These are phyloP conservation scores for Leishmania amazonensis DNA, from an alignment of 208 protist species.

Conservation along the genomic window DNA sequence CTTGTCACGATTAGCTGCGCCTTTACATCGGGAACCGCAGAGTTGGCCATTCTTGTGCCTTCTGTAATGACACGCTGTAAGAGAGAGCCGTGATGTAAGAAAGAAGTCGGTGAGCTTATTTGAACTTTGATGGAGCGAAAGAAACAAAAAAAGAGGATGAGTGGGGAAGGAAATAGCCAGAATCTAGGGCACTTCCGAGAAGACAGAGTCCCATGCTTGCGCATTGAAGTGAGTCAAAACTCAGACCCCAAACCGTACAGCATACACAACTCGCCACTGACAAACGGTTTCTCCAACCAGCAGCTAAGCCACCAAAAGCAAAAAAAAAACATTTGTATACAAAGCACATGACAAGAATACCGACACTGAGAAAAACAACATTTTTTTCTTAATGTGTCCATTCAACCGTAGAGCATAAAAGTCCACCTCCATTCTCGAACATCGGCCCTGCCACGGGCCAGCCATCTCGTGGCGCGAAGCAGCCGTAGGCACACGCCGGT, in stretches of 20 bases:
- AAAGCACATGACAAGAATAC: slow-evolving; percentile 7
- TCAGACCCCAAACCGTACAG: not conserved
- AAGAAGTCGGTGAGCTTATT: not conserved
- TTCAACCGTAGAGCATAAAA: not conserved
- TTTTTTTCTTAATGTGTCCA: not conserved
- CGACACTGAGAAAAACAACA: not conserved
- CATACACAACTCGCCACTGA: not conserved
- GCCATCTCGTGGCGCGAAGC: too few relatives aligned
- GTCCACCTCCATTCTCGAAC: not conserved
- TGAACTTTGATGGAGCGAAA: not conserved
- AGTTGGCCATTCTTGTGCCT: slow-evolving; percentile 4
- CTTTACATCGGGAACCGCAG: slow-evolving; percentile 1
- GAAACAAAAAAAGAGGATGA: not conserved
- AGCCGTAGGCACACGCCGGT: too few relatives aligned
- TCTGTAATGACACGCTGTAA: not conserved
- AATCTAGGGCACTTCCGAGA: not conserved
- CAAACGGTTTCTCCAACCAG: not conserved
- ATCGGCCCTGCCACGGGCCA: too few relatives aligned
- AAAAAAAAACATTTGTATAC: slow-evolving; percentile 5
- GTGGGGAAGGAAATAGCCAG: not conserved
- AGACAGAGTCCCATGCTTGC: not conserved
- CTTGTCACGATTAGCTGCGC: slow-evolving; percentile 23
- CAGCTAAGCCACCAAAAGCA: not conserved
- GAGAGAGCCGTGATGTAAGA: not conserved
- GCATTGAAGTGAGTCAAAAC: not conserved